Evolutionary conservation across 2,329 filamentous ascomycete species (phyloP).

Genomic region (Lecanicillium sp.): DNA sequence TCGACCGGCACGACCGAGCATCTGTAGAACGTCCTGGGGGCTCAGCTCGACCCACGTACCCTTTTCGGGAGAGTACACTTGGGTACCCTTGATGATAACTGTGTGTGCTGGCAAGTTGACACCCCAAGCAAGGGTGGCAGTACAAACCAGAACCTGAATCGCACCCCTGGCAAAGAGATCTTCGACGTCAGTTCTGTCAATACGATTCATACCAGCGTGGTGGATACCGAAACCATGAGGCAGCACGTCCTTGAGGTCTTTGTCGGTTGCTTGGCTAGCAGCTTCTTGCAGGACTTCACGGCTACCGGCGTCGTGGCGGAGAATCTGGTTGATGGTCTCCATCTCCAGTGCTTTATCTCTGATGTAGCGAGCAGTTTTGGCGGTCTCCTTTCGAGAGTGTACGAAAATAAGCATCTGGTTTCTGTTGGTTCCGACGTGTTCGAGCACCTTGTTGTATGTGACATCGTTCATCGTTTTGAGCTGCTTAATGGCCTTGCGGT

Average conservation of each 20-base stretch:
- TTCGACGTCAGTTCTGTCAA: conserved; percentile 92
- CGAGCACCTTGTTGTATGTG: conserved; percentile 93
- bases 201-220: conserved; percentile 92
- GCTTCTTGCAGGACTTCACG: conserved; percentile 84
- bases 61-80: conserved; percentile 97
- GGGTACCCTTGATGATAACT: conserved; percentile 97
- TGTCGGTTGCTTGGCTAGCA: conserved; percentile 73
- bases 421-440: conserved; percentile 85
- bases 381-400: conserved; percentile 95
- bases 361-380: conserved; percentile 94
- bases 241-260: conserved; percentile 85
- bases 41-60: conserved; percentile 97
- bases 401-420: conserved; percentile 99
- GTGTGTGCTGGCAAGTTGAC: conserved; percentile 97
- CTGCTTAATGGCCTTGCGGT: conserved; percentile 98
- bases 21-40: conserved; percentile 95
- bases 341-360: conserved; percentile 94
- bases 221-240: conserved; percentile 98
- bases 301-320: conserved; percentile 86
- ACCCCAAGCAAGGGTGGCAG: conserved; percentile 97
- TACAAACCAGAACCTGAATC: conserved; percentile 93
- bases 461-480: conserved; percentile 99
- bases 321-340: conserved; percentile 93
- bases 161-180: conserved; percentile 87
- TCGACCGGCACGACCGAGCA: conserved; percentile 94